These are phyloP conservation scores for Pythium sukuiense DNA, from an alignment of 352 stramenopile species.

Conservation along the genomic window DNA sequence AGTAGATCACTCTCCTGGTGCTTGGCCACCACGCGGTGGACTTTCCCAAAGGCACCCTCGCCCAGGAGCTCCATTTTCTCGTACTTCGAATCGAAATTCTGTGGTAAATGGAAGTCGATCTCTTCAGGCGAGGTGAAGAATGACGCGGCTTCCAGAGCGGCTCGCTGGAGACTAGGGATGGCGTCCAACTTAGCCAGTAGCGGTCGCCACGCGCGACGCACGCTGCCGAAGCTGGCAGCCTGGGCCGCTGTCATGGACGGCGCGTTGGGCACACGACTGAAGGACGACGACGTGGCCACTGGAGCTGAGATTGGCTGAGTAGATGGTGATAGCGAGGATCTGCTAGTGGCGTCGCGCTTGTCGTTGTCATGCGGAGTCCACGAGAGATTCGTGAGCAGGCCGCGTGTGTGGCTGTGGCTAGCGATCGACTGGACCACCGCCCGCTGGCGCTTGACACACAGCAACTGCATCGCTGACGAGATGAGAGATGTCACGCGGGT, in stretches of 20 bases:
- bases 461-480: no score
- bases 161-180: slow-evolving; percentile 48
- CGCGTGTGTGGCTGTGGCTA: no score
- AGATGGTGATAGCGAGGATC: background rate
- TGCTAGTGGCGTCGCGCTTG: no score
- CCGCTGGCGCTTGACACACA: no score
- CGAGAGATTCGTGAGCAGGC: background rate
- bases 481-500: no score
- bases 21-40: slow-evolving; percentile 49
- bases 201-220: slow-evolving; percentile 59
- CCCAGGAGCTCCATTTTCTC: slow-evolving; percentile 52
- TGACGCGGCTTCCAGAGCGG: slow-evolving; percentile 52
- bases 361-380: background rate
- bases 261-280: slow-evolving; percentile 27
- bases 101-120: slow-evolving; percentile 64
- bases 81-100: slow-evolving; percentile 59
- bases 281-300: slow-evolving; percentile 11
- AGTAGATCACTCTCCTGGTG: slow-evolving; percentile 4
- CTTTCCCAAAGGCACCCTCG: slow-evolving; percentile 68
- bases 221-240: slow-evolving; percentile 40
- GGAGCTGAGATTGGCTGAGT: background rate
- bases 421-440: no score
- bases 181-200: slow-evolving; percentile 39
- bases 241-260: slow-evolving; percentile 14
- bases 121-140: slow-evolving; percentile 64